Base-by-base conservation (phyloP, 352 stramenopile species). In the Pythium plurisporium region DNA sequence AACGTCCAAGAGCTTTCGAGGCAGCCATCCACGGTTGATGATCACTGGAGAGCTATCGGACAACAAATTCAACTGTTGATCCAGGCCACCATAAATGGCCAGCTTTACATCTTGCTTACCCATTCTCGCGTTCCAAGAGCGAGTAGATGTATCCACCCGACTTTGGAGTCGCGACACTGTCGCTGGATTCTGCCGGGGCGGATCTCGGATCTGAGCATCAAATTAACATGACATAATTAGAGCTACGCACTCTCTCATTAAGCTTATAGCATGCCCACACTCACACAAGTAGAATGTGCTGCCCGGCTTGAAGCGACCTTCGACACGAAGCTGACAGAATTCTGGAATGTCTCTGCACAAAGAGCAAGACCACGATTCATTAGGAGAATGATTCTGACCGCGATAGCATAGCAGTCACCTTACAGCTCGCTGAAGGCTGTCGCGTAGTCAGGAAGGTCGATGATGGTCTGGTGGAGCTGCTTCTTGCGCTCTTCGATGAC, bases 71-170 rank as follows among this genome's bases (percentile, higher is more conserved):
- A 34, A 31, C 15, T n/a, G 15, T 23, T 42, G 30, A 26, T 27
- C 33, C 33, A 10, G 4, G 11, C 5, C 17, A 29, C 37, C 48
- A 53, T 12, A 17, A 46, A 11, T 4, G 17, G 6, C 23, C 3
- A 41, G 23, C 37, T 17, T 11, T 42, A 44, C 48, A 30, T 26
- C 15, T 22, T 2, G 51, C 73, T 47, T 52, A 90, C 81, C 81
- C 81, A 45, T 86, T 70, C 1, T 85, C 70, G 41, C 85, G 81
- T 36, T 86, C 62, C 34, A 95, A 61, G 3, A 95, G 59, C 20
- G 82, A 89, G 67, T 95, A 95, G 47, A 95, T 77, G 67, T 93
- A 95, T 31, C 85, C 85, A 6, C 85, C 85, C 22, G 85, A 91
- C 40, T 90, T 91, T 12, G 86, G 74, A n/a, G 67, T 85, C 36